phyloP scores from a whole-genome alignment of 495 filamentous ascomycete species.

The Daldinia vernicosa region DNA sequence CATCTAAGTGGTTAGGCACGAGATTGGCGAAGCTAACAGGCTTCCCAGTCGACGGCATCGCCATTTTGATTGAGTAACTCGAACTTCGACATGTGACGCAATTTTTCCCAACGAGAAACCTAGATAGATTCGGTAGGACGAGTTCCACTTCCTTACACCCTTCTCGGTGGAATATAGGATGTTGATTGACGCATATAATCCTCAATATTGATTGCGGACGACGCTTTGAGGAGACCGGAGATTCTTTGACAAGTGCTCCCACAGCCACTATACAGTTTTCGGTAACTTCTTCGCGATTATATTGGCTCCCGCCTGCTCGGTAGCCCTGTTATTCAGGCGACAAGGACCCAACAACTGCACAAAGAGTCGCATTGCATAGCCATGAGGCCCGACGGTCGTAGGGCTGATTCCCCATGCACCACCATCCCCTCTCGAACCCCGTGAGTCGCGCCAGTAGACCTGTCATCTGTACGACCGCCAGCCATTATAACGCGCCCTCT shows the following conservation, averaged over 20 bases:
- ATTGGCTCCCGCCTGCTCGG: slow-evolving; percentile 32
- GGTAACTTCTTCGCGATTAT: slow-evolving; percentile 16
- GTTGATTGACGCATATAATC: slow-evolving; percentile 16
- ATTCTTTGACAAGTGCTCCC: slow-evolving; percentile 1
- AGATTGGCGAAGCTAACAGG: slow-evolving; percentile 22
- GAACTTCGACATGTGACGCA: slow-evolving; percentile 28
- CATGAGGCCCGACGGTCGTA: slow-evolving; percentile 9
- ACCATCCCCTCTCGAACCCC: background rate
- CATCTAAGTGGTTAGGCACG: slow-evolving; percentile 7
- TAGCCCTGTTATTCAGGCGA: slow-evolving; percentile 30
- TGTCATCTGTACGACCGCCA: slow-evolving; percentile 10
- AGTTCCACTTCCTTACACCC: slow-evolving; percentile 14
- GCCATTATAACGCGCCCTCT: slow-evolving; percentile 3
- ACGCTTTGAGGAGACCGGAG: slow-evolving; percentile 3
- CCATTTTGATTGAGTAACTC: slow-evolving; percentile 14
- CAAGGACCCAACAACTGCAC: background rate
- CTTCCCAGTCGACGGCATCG: slow-evolving; percentile 16
- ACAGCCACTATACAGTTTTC: slow-evolving; percentile 16
- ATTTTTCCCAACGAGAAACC: slow-evolving; percentile 6
- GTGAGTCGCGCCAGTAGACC: slow-evolving; percentile 5
- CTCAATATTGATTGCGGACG: slow-evolving; percentile 5
- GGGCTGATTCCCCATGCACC: slow-evolving; percentile 26
- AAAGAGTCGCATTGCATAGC: slow-evolving; percentile 27
- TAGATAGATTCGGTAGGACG: slow-evolving; percentile 18
- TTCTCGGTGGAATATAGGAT: slow-evolving; percentile 25